phyloP scores from a whole-genome alignment of 768 basidiomycete genomes.

The Wakefieldia striispora region DNA sequence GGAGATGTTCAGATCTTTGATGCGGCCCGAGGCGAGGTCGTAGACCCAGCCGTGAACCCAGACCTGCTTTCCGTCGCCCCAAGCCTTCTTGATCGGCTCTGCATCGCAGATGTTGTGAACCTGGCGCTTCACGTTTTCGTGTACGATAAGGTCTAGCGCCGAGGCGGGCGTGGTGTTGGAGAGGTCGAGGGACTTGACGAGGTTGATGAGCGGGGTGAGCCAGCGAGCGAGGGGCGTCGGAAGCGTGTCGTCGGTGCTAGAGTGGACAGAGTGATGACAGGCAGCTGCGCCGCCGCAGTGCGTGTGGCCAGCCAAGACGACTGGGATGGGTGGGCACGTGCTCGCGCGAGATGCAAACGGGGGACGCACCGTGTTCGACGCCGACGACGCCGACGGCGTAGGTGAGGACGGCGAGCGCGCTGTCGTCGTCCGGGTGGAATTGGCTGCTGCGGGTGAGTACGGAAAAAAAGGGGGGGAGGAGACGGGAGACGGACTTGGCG shows the following conservation, averaged over 20 bases:
- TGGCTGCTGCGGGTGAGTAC: conserved; percentile 44
- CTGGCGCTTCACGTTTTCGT: conserved; percentile 59
- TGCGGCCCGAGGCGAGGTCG: conserved; percentile 54
- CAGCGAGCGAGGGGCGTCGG: conserved; percentile 61
- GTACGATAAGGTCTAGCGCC: conserved; percentile 48
- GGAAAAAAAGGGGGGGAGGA: neutral
- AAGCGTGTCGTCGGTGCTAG: conserved; percentile 24
- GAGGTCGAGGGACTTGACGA: conserved; percentile 44
- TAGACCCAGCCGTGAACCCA: conserved; percentile 77
- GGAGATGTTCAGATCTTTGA: conserved; percentile 58
- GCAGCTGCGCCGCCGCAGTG: conserved; percentile 76
- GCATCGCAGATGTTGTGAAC: conserved; percentile 50
- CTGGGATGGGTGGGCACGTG: conserved; percentile 34
- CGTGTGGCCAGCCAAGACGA: conserved; percentile 81
- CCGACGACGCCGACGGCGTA: conserved; percentile 72
- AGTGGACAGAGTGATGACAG: conserved; percentile 34
- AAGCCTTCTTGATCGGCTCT: conserved; percentile 45
- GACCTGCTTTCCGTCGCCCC: conserved; percentile 40
- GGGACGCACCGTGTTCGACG: conserved; percentile 69
- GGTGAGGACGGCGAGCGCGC: conserved; percentile 64
- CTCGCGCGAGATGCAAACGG: conserved; percentile 1
- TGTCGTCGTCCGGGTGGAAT: conserved; percentile 69
- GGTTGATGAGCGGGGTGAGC: conserved; percentile 64
- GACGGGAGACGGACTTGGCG: conserved; percentile 72
- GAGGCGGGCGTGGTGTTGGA: conserved; percentile 33